Evolutionary conservation across 352 stramenopile species (phyloP).

Genomic region (Globisporangium echinulatum): DNA sequence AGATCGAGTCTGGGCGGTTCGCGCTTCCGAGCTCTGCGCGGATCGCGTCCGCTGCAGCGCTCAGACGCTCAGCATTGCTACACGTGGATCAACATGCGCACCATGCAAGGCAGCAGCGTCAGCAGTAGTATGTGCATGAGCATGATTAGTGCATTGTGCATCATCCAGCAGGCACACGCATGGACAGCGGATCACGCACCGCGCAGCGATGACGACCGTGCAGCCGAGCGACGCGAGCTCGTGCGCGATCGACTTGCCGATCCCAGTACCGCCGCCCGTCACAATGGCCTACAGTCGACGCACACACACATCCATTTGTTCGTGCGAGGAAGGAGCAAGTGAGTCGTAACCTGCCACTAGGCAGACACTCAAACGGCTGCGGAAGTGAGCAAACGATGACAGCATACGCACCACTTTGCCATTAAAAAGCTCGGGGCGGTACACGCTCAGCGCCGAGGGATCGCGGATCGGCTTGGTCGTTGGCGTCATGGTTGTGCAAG

Average conservation of each 20-base stretch:
- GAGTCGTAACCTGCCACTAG: no score
- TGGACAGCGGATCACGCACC: conserved; percentile 17
- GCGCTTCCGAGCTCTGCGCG: conserved; percentile 35
- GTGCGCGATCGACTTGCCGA: conserved; percentile 77
- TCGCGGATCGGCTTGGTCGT: conserved; percentile 31
- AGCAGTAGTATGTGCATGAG: not conserved
- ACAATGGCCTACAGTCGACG: conserved; percentile 49
- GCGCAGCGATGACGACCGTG: conserved; percentile 74
- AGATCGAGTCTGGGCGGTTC: conserved; percentile 31
- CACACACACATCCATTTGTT: not conserved
- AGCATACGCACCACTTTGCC: conserved; percentile 64
- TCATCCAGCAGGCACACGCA: not conserved
- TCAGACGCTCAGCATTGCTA: conserved; percentile 65
- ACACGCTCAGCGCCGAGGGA: conserved; percentile 46
- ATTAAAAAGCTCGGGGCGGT: conserved; percentile 51
- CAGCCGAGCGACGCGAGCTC: conserved; percentile 74
- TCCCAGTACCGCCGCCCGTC: conserved; percentile 82
- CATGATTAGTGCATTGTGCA: not conserved
- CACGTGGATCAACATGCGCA: not conserved
- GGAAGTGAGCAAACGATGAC: no score
- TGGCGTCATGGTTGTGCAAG: not conserved
- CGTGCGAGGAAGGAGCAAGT: not conserved
- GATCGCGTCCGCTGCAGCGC: conserved; percentile 49
- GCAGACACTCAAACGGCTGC: no score
- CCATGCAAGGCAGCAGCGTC: no score